These are phyloP conservation scores for Zygosaccharomyces bailii DNA, from an alignment of 805 yeast genomes.

Conservation along the genomic window DNA sequence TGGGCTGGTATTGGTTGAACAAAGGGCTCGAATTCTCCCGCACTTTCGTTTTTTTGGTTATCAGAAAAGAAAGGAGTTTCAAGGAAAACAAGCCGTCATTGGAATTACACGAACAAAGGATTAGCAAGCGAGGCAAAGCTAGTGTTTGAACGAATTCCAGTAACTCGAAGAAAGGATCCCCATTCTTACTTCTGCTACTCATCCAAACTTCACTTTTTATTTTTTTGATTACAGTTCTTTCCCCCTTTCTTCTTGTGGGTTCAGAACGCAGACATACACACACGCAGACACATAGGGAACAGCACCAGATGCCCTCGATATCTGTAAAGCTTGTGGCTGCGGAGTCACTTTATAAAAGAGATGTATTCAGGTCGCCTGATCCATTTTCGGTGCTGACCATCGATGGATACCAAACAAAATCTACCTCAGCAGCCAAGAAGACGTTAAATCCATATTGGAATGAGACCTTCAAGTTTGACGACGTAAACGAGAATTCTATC, in stretches of 20 bases:
- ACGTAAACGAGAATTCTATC: slow-evolving; percentile 74
- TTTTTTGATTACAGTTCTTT: not conserved
- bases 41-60: not conserved
- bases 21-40: not conserved
- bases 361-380: slow-evolving; percentile 92
- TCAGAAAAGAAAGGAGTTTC: not conserved
- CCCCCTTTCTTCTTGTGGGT: slow-evolving; percentile 3
- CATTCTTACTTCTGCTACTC: not conserved
- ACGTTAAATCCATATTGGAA: slow-evolving; percentile 98
- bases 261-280: not conserved
- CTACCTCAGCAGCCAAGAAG: slow-evolving; percentile 89
- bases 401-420: slow-evolving; percentile 95
- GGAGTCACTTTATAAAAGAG: slow-evolving; percentile 91
- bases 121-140: not conserved
- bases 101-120: not conserved
- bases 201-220: not conserved
- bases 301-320: slow-evolving; percentile 35
- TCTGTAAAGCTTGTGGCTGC: slow-evolving; percentile 87
- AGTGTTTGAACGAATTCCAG: not conserved
- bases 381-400: slow-evolving; percentile 97
- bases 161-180: not conserved
- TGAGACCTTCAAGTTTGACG: slow-evolving; percentile 75
- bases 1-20: not conserved
- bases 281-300: not conserved
- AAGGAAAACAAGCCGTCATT: not conserved